A percentile compares a stretch with the other conserved stretches of the same genome.
Conservation (phyloP, 192 early-diverging fungal genomes). For the Backusella westeae region DNA sequence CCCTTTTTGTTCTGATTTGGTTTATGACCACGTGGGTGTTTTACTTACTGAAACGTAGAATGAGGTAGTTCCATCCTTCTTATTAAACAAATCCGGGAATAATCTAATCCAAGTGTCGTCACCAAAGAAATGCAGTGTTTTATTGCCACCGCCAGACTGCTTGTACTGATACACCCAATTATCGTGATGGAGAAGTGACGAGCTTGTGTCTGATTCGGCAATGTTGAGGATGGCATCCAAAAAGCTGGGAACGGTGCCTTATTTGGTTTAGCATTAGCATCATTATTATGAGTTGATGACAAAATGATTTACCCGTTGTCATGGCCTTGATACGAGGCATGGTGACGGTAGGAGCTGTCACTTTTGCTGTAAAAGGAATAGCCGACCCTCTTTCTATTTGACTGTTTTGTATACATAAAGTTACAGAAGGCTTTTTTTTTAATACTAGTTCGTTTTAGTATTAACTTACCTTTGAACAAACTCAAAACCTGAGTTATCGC, state of each 20-base stretch:
- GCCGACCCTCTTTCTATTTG: slow-evolving; percentile 45
- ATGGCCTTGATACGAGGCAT: slow-evolving; percentile 75
- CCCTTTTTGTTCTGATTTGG: slow-evolving; percentile 44
- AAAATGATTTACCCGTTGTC: slow-evolving; percentile 56
- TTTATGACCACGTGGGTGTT: slow-evolving; percentile 42
- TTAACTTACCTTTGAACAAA: slow-evolving; percentile 55
- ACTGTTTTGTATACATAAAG: slow-evolving; percentile 31
- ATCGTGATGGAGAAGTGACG: slow-evolving; percentile 59
- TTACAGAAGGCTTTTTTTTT: neutral
- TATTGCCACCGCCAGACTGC: slow-evolving; percentile 40
- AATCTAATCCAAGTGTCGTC: slow-evolving; percentile 95
- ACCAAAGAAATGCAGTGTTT: slow-evolving; percentile 77
- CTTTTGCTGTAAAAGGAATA: slow-evolving; percentile 51
- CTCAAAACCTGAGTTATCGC: slow-evolving; percentile 59
- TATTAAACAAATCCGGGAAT: slow-evolving; percentile 67
- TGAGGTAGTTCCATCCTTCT: slow-evolving; percentile 62
- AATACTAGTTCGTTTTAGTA: neutral
- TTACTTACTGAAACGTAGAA: slow-evolving; percentile 72
- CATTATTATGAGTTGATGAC: too few species aligned
- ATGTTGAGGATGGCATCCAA: slow-evolving; percentile 82
- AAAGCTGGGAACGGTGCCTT: slow-evolving; percentile 73
- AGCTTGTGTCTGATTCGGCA: slow-evolving; percentile 69
- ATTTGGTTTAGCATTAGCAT: neutral
- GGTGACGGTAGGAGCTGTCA: slow-evolving; percentile 74
- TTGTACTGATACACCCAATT: slow-evolving; percentile 72